Conservation (phyloP, 768 basidiomycete species). For the Hysterangium stoloniferum region DNA sequence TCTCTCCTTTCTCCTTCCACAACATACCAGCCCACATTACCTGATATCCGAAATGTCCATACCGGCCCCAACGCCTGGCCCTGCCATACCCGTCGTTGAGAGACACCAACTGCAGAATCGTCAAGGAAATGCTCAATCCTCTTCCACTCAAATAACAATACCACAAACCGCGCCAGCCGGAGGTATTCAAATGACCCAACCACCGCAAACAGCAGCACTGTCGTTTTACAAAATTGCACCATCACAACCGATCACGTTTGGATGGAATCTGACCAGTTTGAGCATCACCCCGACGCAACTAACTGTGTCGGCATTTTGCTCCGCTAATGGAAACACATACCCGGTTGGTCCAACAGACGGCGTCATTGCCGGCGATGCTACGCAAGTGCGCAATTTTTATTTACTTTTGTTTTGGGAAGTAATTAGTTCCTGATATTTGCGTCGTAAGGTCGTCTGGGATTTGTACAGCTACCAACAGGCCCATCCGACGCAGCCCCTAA, state of each 20-base stretch:
- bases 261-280: slow-evolving; percentile 81
- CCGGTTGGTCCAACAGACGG: slow-evolving; percentile 76
- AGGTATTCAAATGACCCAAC: slow-evolving; percentile 67
- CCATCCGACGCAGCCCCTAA: slow-evolving; percentile 57
- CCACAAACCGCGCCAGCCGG: slow-evolving; percentile 27
- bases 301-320: slow-evolving; percentile 75
- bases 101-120: too few relatives aligned
- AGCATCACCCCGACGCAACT: slow-evolving; percentile 62
- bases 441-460: slow-evolving; percentile 62
- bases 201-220: slow-evolving; percentile 64
- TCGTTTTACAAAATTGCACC: slow-evolving; percentile 86
- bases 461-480: slow-evolving; percentile 63
- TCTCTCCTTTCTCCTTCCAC: too few relatives aligned
- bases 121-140: too few relatives aligned
- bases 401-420: too few relatives aligned
- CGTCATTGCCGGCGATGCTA: slow-evolving; percentile 61
- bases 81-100: too few relatives aligned
- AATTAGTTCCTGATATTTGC: neutral
- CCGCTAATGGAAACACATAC: slow-evolving; percentile 80
- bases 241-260: slow-evolving; percentile 72
- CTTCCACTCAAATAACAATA: slow-evolving; percentile 6
- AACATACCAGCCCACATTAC: too few relatives aligned
- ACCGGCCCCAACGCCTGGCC: too few relatives aligned
- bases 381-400: slow-evolving; percentile 24
- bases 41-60: too few relatives aligned